A percentile compares a stretch with the other conserved stretches of the same genome.
Conservation (phyloP, 106 monocot genomes). For the Dioscorea dumetorum region DNA sequence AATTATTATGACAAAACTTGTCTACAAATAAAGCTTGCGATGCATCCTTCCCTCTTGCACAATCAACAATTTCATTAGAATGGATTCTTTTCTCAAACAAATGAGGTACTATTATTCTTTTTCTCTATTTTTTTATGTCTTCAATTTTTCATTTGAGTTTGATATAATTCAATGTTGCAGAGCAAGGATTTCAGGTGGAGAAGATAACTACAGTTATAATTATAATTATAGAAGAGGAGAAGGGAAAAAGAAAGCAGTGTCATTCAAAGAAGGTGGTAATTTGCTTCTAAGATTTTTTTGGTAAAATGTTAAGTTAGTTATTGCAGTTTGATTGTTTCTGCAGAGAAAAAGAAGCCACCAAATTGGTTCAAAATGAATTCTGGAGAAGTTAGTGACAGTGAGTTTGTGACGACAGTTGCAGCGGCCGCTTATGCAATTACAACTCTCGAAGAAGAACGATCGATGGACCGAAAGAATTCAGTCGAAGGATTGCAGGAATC, state of each 20-base stretch:
- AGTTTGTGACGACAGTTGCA: slow-evolving; percentile 49
- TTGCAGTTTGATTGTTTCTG: background rate
- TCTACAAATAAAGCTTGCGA: background rate
- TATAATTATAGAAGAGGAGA: too few species aligned
- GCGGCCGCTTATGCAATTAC: slow-evolving; percentile 67
- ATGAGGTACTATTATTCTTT: slow-evolving; percentile 12
- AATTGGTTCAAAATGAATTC: slow-evolving; percentile 27
- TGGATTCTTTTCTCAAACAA: slow-evolving; percentile 30
- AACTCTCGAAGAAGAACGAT: slow-evolving; percentile 23
- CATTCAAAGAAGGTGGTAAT: slow-evolving; percentile 35
- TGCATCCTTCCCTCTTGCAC: background rate
- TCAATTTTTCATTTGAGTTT: background rate
- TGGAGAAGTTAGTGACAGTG: slow-evolving; percentile 20
- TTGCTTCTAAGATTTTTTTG: background rate
- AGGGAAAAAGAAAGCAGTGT: slow-evolving; percentile 24
- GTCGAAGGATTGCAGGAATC: slow-evolving; percentile 1
- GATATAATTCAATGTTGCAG: slow-evolving; percentile 7
- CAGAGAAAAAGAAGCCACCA: slow-evolving; percentile 21
- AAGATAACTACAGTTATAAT: slow-evolving; percentile 5
- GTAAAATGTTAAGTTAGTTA: background rate
- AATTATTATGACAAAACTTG: background rate
- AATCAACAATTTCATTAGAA: background rate
- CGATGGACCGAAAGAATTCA: slow-evolving; percentile 21
- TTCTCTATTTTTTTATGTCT: background rate
- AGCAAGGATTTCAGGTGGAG: slow-evolving; percentile 16